Conservation (phyloP, 257 asterid genomes). For the Salvia hispanica region DNA sequence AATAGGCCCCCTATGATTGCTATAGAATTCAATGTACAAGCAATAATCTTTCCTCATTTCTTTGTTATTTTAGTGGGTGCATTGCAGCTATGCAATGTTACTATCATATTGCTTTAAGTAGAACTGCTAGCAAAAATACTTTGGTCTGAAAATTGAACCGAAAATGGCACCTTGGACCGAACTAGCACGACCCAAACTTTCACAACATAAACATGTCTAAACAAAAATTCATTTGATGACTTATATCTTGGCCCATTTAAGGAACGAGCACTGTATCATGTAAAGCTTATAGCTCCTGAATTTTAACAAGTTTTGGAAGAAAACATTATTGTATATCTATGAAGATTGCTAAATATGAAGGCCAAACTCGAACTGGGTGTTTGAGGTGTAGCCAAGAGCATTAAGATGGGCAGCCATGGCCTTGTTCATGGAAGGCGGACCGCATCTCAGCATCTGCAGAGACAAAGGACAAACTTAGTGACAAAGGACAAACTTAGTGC, state of each 20-base stretch:
- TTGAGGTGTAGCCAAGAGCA: constrained; percentile 68
- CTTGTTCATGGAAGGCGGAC: constrained; percentile 99
- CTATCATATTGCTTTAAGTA: not conserved
- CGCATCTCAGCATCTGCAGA: constrained; percentile 86
- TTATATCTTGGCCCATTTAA: no score
- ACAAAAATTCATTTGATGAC: no score
- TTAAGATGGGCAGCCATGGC: constrained; percentile 95
- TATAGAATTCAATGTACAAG: not conserved
- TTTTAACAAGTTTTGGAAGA: no score
- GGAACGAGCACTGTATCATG: no score
- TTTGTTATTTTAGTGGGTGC: not conserved
- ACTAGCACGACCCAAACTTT: no score
- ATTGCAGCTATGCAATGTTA: not conserved
- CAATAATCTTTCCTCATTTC: not conserved
- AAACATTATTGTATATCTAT: no score
- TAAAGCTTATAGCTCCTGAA: no score
- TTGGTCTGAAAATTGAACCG: no score
- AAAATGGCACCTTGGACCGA: no score
- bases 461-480: constrained; percentile 10
- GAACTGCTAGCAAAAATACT: not conserved
- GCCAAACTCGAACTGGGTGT: constrained; percentile 78
- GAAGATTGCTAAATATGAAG: not conserved
- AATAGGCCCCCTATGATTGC: not conserved
- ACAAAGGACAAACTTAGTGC: constrained; percentile 25
- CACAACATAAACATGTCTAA: no score